Conservation (phyloP, 345 rosid genomes). For the Euclidium syriacum region DNA sequence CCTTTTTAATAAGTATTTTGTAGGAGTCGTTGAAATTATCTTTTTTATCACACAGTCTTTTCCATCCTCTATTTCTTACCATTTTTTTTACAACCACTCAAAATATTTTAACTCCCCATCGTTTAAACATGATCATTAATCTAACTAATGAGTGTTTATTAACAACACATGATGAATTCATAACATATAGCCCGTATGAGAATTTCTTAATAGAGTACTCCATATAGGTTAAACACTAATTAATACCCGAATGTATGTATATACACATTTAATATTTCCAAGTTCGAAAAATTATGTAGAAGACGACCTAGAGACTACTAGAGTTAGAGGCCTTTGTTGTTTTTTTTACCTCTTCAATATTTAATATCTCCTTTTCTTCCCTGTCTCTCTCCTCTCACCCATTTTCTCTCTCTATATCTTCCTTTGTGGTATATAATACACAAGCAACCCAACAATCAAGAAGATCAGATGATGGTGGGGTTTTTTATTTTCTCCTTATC, state of each 20-base stretch:
- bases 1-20: too few species aligned
- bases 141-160: too few species aligned
- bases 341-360: conserved; percentile 23
- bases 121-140: too few species aligned
- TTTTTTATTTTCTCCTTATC: conserved; percentile 41
- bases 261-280: neutral
- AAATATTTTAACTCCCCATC: too few species aligned
- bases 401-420: conserved; percentile 19
- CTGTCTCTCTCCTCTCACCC: neutral
- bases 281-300: conserved; percentile 9
- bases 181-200: neutral
- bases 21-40: too few species aligned
- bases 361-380: conserved; percentile 27
- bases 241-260: neutral
- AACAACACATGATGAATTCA: too few species aligned
- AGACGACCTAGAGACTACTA: conserved; percentile 23
- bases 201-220: neutral
- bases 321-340: neutral
- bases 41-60: too few species aligned
- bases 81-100: too few species aligned
- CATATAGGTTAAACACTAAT: neutral
- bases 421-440: conserved; percentile 31
- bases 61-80: too few species aligned
- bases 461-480: conserved; percentile 55
- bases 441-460: conserved; percentile 57